Evolutionary conservation across 1,284 basidiomycete species (phyloP).

Genomic region (Cryptococcus hybrid): DNA sequence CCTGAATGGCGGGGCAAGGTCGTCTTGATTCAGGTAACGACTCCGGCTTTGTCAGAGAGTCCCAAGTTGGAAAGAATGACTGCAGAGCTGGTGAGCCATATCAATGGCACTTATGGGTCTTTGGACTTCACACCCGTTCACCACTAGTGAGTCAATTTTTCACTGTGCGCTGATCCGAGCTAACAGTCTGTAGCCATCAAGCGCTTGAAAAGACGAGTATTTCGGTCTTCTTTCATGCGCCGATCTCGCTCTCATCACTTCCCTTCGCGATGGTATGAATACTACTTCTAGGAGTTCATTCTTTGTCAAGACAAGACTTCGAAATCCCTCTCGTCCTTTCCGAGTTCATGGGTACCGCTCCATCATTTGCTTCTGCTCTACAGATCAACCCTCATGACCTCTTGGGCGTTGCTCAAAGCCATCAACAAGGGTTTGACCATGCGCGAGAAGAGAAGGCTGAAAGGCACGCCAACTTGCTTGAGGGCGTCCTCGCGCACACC

Average conservation of each 20-base stretch:
- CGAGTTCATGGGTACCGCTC: conserved; percentile 91
- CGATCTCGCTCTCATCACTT: conserved; percentile 93
- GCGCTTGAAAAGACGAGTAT: conserved; percentile 75
- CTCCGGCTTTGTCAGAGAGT: conserved; percentile 89
- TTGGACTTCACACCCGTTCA: conserved; percentile 64
- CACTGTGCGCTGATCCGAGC: not conserved
- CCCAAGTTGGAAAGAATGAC: conserved; percentile 92
- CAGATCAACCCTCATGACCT: conserved; percentile 53
- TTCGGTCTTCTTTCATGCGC: conserved; percentile 81
- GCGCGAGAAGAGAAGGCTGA: conserved; percentile 70
- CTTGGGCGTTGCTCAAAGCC: conserved; percentile 51
- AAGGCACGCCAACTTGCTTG: conserved; percentile 76
- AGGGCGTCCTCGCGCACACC: conserved; percentile 89
- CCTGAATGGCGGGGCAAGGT: conserved; percentile 93
- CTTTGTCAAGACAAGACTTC: conserved; percentile 80
- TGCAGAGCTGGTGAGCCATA: conserved; percentile 91
- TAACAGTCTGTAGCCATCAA: conserved; percentile 67
- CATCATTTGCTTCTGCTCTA: conserved; percentile 48
- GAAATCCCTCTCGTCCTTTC: conserved; percentile 86
- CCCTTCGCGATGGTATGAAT: conserved; percentile 97
- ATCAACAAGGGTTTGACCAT: conserved; percentile 88
- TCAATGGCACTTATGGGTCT: conserved; percentile 94
- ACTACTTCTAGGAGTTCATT: conserved; percentile 96
- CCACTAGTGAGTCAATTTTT: not conserved
- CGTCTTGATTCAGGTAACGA: conserved; percentile 76